phyloP scores from a whole-genome alignment of 2,329 filamentous ascomycete genomes.

The Cladosporium colombiae region DNA sequence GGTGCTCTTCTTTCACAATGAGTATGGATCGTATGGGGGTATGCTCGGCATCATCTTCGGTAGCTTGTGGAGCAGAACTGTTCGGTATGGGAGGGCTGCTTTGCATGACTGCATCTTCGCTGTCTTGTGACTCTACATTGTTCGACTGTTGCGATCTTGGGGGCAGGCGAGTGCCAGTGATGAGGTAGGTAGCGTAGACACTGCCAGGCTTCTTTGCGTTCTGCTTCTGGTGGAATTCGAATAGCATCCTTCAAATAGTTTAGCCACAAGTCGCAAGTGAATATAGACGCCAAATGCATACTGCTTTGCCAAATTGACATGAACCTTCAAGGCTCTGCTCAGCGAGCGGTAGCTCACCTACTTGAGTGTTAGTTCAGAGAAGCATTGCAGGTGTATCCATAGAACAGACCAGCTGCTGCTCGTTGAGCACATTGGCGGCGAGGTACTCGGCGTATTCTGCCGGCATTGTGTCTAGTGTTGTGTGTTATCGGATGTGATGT shows the following conservation, averaged over 20 bases:
- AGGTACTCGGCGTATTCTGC: constrained; percentile 70
- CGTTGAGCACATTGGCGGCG: constrained; percentile 72
- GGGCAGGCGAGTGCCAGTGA: constrained; percentile 67
- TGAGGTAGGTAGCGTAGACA: constrained; percentile 88
- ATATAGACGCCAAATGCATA: constrained; percentile 45
- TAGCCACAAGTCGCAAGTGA: background rate
- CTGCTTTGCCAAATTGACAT: constrained; percentile 89
- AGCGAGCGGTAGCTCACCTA: constrained; percentile 86
- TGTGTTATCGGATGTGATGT: background rate
- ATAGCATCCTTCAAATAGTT: constrained; percentile 67
- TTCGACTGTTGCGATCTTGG: constrained; percentile 40
- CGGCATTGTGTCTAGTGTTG: constrained; percentile 35
- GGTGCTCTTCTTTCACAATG: constrained; percentile 35
- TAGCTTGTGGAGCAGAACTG: constrained; percentile 61
- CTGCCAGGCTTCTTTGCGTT: constrained; percentile 72
- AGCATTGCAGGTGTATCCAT: constrained; percentile 3
- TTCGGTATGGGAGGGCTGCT: constrained; percentile 67
- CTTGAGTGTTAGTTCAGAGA: constrained; percentile 21
- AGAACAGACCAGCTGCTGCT: constrained; percentile 66
- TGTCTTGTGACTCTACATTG: constrained; percentile 48
- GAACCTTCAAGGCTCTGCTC: constrained; percentile 78
- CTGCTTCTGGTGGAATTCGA: constrained; percentile 78
- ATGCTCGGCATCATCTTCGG: constrained; percentile 52
- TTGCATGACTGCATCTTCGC: constrained; percentile 67
- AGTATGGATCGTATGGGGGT: constrained; percentile 46